phyloP scores from a whole-genome alignment of 768 basidiomycete genomes.

The Paxillus involutus region DNA sequence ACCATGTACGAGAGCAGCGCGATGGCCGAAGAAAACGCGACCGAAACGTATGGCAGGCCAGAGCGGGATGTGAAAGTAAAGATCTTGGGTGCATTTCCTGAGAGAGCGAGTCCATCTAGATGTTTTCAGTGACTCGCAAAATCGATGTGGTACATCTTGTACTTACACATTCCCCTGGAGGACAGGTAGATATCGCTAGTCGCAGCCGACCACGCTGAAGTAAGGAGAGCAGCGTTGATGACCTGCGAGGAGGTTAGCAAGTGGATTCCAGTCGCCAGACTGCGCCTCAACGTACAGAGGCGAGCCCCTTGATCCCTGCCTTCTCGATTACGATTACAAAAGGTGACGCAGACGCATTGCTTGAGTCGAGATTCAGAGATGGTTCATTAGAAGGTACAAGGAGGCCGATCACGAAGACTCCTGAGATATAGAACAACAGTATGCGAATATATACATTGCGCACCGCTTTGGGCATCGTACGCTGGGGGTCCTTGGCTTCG shows the following conservation, averaged over 20 bases:
- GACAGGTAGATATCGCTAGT: conserved; percentile 31
- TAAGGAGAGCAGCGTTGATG: conserved; percentile 34
- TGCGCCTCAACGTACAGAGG: conserved; percentile 26
- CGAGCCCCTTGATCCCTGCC: conserved; percentile 53
- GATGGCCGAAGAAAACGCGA: conserved; percentile 19
- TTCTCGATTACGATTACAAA: conserved; percentile 49
- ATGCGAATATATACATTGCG: conserved; percentile 61
- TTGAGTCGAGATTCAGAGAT: conserved; percentile 30
- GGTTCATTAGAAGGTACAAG: conserved; percentile 55
- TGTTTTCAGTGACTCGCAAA: not conserved
- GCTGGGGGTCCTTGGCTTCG: conserved; percentile 68
- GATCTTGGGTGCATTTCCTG: conserved; percentile 49
- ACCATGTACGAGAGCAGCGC: conserved; percentile 35
- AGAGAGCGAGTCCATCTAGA: conserved; percentile 46
- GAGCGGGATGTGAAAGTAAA: conserved; percentile 35
- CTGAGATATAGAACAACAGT: conserved; percentile 64
- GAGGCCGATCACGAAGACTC: conserved; percentile 71
- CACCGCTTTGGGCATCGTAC: conserved; percentile 74
- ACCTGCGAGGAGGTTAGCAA: not conserved
- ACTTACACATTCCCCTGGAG: conserved; percentile 31
- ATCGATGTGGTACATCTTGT: not conserved
- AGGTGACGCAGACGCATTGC: conserved; percentile 41
- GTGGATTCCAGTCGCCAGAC: not conserved
- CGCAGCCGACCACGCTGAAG: conserved; percentile 35
- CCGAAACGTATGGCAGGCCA: conserved; percentile 43